These are phyloP conservation scores for Myxozyma melibiosi DNA, from an alignment of 805 yeast species.

Conservation along the genomic window DNA sequence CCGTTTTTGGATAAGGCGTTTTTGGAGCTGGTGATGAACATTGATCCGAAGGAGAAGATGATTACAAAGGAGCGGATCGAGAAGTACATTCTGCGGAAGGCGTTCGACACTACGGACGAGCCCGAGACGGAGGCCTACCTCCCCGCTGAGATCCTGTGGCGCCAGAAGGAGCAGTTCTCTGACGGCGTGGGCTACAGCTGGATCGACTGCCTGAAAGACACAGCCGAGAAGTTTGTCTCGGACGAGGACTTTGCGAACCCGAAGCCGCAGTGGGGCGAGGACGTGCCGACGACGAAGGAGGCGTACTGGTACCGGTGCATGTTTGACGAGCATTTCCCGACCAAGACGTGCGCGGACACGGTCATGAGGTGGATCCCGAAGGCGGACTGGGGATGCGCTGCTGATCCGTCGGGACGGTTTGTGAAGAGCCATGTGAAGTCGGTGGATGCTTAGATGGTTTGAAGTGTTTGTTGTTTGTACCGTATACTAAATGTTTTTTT, in stretches of 20 bases:
- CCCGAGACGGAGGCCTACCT: conserved; percentile 79
- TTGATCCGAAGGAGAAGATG: conserved; percentile 89
- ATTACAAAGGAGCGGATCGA: conserved; percentile 83
- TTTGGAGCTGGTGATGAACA: conserved; percentile 90
- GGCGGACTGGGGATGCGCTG: conserved; percentile 99
- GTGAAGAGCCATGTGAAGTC: conserved; percentile 86
- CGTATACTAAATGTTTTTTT: neutral
- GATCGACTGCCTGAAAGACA: conserved; percentile 97
- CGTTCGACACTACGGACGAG: conserved; percentile 87
- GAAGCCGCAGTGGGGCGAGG: conserved; percentile 94
- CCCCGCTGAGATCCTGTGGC: conserved; percentile 96
- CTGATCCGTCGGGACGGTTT: conserved; percentile 97
- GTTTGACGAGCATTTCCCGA: conserved; percentile 91
- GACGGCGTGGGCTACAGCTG: conserved; percentile 99
- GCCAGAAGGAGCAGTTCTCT: conserved; percentile 99
- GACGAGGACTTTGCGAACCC: conserved; percentile 92
- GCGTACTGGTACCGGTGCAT: conserved; percentile 98
- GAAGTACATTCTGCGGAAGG: conserved; percentile 95
- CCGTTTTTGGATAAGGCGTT: conserved; percentile 96
- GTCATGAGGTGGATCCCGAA: conserved; percentile 99
- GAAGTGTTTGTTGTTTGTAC: neutral
- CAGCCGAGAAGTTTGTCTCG: conserved; percentile 81
- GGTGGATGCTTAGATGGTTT: conserved; percentile 38
- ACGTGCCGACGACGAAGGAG: conserved; percentile 95
- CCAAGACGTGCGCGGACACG: conserved; percentile 88